A percentile compares a stretch with the other conserved stretches of the same genome.
phyloP scores from a whole-genome alignment of 768 basidiomycete genomes.

The Lactarius vividus region DNA sequence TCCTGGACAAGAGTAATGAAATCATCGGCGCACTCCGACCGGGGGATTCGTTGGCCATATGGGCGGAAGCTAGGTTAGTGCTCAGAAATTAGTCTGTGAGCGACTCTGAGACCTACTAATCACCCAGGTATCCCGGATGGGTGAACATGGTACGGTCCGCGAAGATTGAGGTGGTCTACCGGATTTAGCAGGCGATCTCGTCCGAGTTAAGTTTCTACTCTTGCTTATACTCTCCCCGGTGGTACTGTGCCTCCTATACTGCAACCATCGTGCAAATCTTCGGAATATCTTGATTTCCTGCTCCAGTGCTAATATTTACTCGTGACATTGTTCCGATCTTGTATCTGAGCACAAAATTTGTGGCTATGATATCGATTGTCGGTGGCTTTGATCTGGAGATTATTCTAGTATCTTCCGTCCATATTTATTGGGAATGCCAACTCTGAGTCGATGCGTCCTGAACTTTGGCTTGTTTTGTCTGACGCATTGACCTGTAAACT shows the following conservation, averaged over 20 bases:
- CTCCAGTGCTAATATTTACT: not conserved
- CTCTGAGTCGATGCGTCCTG: not conserved
- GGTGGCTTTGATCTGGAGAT: not conserved
- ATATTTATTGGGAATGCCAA: not conserved
- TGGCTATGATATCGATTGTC: not conserved
- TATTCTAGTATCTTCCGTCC: not conserved
- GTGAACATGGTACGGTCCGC: not conserved
- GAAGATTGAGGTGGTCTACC: constrained; percentile 6
- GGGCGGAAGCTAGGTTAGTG: not conserved
- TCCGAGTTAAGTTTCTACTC: not conserved
- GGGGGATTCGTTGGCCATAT: not conserved
- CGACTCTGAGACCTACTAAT: not conserved
- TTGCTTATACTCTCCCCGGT: not conserved
- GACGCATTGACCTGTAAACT: not conserved
- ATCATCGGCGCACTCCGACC: not conserved
- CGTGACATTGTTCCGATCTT: not conserved
- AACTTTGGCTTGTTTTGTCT: not conserved
- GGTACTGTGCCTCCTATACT: not conserved
- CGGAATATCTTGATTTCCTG: not conserved
- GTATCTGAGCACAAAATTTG: too few relatives aligned
- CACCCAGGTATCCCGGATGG: constrained; percentile 1
- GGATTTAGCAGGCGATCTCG: not conserved
- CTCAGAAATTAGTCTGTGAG: not conserved
- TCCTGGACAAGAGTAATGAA: not conserved
- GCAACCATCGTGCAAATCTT: not conserved